Base-by-base conservation (phyloP, 306 rosid genomes). In the Rubus parviflorus region DNA sequence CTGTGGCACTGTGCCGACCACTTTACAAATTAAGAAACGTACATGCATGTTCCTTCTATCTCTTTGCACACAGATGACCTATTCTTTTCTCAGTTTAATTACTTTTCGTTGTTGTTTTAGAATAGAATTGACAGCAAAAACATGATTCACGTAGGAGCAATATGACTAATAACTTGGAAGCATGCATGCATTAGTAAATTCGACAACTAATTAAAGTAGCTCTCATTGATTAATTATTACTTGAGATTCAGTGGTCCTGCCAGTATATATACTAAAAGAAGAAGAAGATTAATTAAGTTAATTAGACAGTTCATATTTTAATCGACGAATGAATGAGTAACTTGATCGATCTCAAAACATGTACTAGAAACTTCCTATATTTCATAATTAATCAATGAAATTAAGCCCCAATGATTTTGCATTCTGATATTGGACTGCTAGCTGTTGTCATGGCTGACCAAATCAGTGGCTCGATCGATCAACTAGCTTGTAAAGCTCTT, bases 61-160 rank as follows among this genome's bases (percentile, higher is more conserved):
- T 66, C n/a, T 23, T 49, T 38, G 23, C 47, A 60, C 38, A 23
- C 40, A 10, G n/a, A n/a, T n/a, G 40, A 22, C 40, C 8, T 35
- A 14, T 35, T 48, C 40, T 70, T 12, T 4, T 54, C 51, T 56
- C 45, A 0, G 65, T n/a, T n/a, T n/a, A n/a, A 8, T 23, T 25
- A 12, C 40, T 40, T 73, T 22, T 60, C 4, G 40, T 60, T 60
- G 65, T 35, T 23, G 7, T n/a, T 23, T 60, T 14, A 23, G 65
- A 60, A 60, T 22, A 35, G 43, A 49, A 40, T 6, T 8, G n/a
- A 77, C 23, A 45, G 16, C 5, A 38, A 35, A 64, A 49, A 38
- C 73, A 70, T 70, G 64, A 48, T 37, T 78, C 81, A 47, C 63
- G 70, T 48, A 45, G 58, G 23, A 8, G 30, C 70, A 46, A 61